Conservation (phyloP, 73 alveolate genomes). For the Symbiodinium pilosum region DNA sequence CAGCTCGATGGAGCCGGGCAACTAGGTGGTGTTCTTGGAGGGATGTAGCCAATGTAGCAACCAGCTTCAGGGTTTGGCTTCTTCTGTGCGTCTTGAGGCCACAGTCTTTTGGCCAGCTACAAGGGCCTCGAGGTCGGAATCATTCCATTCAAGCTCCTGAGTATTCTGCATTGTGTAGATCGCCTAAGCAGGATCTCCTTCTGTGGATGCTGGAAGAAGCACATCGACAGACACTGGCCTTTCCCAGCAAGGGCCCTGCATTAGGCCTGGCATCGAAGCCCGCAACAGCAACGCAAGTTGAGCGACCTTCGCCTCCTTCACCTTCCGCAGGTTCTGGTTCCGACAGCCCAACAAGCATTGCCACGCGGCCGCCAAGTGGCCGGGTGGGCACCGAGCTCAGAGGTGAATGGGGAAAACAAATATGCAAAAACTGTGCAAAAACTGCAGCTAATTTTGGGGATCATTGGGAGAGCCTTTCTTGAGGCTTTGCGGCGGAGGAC, state of each 20-base stretch:
- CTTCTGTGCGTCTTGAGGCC: not conserved
- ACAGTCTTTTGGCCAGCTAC: conserved; percentile 10
- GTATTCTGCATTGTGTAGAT: not conserved
- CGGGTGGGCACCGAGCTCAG: conserved; percentile 18
- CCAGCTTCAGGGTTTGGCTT: not conserved
- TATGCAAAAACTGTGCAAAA: too few relatives aligned
- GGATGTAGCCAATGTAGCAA: not conserved
- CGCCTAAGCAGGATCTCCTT: not conserved
- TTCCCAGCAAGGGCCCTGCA: not conserved
- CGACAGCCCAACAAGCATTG: conserved; percentile 3
- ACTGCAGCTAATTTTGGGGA: too few relatives aligned
- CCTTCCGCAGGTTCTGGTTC: not conserved
- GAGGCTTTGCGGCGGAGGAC: conserved; percentile 16
- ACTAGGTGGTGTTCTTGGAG: not conserved
- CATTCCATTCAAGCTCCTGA: not conserved
- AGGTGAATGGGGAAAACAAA: too few relatives aligned
- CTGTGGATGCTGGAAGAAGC: not conserved
- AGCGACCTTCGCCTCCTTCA: too few relatives aligned
- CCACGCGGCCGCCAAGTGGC: conserved; percentile 18
- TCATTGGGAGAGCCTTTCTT: too few relatives aligned
- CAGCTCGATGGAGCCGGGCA: conserved; percentile 17
- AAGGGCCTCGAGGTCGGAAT: conserved; percentile 12
- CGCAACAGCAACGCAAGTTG: too few relatives aligned
- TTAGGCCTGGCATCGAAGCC: not conserved
- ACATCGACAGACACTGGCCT: not conserved